Conservation (phyloP, 257 asterid species). For the Vinca minor region DNA sequence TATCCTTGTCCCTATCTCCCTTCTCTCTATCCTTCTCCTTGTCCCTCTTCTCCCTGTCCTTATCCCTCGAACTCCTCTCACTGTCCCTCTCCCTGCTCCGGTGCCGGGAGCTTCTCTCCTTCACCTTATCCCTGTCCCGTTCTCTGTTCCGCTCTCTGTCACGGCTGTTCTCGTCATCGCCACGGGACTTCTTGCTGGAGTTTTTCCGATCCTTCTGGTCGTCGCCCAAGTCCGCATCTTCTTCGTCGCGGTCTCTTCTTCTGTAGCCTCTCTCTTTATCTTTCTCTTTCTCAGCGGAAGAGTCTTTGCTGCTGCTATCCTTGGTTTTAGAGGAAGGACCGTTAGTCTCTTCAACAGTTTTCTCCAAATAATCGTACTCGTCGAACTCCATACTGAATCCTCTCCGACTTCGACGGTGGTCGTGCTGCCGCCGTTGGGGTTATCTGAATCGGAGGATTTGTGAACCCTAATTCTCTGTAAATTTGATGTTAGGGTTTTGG, state of each 20-base stretch:
- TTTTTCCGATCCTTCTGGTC: conserved; percentile 62
- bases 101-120: conserved; percentile 33
- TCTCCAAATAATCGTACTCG: conserved; percentile 96
- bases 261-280: conserved; percentile 54
- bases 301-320: conserved; percentile 42
- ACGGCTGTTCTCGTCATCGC: conserved; percentile 46
- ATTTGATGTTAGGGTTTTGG: conserved; percentile 22
- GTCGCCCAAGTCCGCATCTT: conserved; percentile 42
- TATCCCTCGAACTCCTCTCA: conserved; percentile 26
- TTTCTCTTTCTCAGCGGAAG: conserved; percentile 37
- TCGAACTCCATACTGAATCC: conserved; percentile 66
- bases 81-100: conserved; percentile 24
- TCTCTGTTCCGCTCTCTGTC: conserved; percentile 32
- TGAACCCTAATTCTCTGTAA: no score
- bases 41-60: conserved; percentile 43
- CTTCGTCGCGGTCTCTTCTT: conserved; percentile 65
- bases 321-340: conserved; percentile 43
- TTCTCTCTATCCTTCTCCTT: conserved; percentile 40
- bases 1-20: conserved; percentile 40
- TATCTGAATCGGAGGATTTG: no score
- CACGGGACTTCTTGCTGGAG: conserved; percentile 64
- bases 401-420: not conserved
- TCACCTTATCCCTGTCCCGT: conserved; percentile 44
- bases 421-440: conserved; percentile 13
- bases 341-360: conserved; percentile 74